Base-by-base conservation (phyloP, 2,329 filamentous ascomycete species). In the Endothia cerciana region DNA sequence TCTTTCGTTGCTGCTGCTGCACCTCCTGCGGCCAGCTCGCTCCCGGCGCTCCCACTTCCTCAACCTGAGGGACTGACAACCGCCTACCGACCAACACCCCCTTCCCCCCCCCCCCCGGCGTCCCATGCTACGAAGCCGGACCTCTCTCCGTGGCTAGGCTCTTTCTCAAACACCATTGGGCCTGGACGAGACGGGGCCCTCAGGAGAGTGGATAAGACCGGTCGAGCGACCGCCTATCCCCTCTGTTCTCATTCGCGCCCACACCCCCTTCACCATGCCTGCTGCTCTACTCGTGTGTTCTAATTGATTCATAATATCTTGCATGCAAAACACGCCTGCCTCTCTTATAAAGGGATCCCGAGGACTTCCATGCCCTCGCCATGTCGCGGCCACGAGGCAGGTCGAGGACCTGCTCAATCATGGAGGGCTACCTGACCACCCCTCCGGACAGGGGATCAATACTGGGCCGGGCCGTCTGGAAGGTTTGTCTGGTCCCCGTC, bases 391-490 rank as follows among this genome's bases (percentile, higher is more conserved):
- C 61, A 63, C 61, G 60, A 56, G 60, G 61, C 51, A 63, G 61
- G 61, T 63, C 61, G 41, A 58, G 45, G 41, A 57, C 61, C 28
- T 47, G 62, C 51, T 38, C 57, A 56, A 65, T 61, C 36, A 85
- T 85, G 82, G 83, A 86, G 72, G 83, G 83, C 25, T 74, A 77
- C 70, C 75, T 86, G 72, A 74, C 80, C 63, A 76, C 82, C 38
- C 83, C 83, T 62, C 83, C 83, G 3, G 83, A 85, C 70, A 77
- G 83, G 72, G 80, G 81, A 45, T 80, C 80, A 55, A 82, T 86
- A 59, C 79, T 86, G 63, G 83, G 83, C 58, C 78, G 81, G 63
- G 79, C 83, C 22, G 66, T 81, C 43, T 86, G 83, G 83, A 86
- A 86, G 82, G 83, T 84, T 72, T 40, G 72, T 68, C 56, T 11